These are phyloP conservation scores for Dothiorella sarmentorum DNA, from an alignment of 2,329 filamentous ascomycete species.

Conservation along the genomic window DNA sequence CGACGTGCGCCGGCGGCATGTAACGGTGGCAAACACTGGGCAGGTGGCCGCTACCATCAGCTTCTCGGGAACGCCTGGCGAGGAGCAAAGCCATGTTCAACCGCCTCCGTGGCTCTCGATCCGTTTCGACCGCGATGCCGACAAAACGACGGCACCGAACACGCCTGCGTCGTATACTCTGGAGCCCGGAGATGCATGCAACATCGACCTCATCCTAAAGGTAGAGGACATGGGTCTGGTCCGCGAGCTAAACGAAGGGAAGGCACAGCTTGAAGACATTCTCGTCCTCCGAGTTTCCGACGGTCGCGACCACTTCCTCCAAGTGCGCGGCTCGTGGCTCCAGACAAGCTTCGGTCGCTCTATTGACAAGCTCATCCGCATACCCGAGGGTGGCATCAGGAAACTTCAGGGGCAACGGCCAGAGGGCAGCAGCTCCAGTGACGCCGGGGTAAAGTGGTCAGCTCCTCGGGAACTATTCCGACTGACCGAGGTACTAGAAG, in stretches of 20 bases:
- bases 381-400: slow-evolving; percentile 75
- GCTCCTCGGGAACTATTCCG: slow-evolving; percentile 86
- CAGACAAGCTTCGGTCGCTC: slow-evolving; percentile 80
- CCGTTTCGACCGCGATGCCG: slow-evolving; percentile 56
- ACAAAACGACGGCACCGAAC: slow-evolving; percentile 23
- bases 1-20: slow-evolving; percentile 59
- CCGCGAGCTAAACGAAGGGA: slow-evolving; percentile 67
- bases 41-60: slow-evolving; percentile 73
- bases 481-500: slow-evolving; percentile 75
- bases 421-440: slow-evolving; percentile 26
- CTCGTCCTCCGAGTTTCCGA: slow-evolving; percentile 78
- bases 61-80: slow-evolving; percentile 69
- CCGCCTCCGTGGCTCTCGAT: slow-evolving; percentile 68
- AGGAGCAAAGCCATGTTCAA: slow-evolving; percentile 42
- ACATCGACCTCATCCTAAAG: slow-evolving; percentile 64
- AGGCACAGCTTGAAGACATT: slow-evolving; percentile 71
- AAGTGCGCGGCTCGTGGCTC: slow-evolving; percentile 73
- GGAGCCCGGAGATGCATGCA: slow-evolving; percentile 79
- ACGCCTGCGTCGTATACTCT: slow-evolving; percentile 57
- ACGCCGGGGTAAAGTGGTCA: slow-evolving; percentile 63
- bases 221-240: slow-evolving; percentile 64
- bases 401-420: slow-evolving; percentile 60
- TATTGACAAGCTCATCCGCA: slow-evolving; percentile 80
- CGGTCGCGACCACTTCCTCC: slow-evolving; percentile 89
- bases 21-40: slow-evolving; percentile 92